phyloP scores from a whole-genome alignment of 2,329 filamentous ascomycete genomes.

The Elsinoe australis region DNA sequence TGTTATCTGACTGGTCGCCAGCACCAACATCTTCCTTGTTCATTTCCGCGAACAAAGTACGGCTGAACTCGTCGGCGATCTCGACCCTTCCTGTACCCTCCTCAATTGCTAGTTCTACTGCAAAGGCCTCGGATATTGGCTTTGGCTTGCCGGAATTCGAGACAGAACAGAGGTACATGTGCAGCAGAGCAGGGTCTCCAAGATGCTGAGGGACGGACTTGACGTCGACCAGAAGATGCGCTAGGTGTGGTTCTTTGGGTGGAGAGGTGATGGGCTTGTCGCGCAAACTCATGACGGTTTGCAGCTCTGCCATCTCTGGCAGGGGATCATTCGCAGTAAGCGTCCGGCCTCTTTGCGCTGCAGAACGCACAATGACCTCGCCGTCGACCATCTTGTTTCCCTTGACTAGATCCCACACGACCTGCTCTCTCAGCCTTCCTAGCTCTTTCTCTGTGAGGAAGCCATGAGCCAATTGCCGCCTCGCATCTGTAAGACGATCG shows the following conservation, averaged over 20 bases:
- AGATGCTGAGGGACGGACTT: slow-evolving; percentile 72
- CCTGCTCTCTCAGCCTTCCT: slow-evolving; percentile 70
- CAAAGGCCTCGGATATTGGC: slow-evolving; percentile 75
- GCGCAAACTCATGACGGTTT: slow-evolving; percentile 92
- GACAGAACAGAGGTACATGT: slow-evolving; percentile 70
- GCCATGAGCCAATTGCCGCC: slow-evolving; percentile 87
- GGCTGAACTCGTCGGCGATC: slow-evolving; percentile 59
- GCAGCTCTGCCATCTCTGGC: slow-evolving; percentile 80
- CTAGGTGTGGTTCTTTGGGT: slow-evolving; percentile 63
- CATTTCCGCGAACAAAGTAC: slow-evolving; percentile 81
- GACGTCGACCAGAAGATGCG: slow-evolving; percentile 77
- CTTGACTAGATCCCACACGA: slow-evolving; percentile 88
- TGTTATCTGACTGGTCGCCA: slow-evolving; percentile 56
- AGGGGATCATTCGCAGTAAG: slow-evolving; percentile 89
- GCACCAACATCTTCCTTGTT: slow-evolving; percentile 66
- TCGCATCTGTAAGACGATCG: slow-evolving; percentile 70
- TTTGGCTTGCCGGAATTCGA: slow-evolving; percentile 54
- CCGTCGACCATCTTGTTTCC: slow-evolving; percentile 92
- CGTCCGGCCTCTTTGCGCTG: slow-evolving; percentile 71
- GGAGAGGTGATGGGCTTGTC: slow-evolving; percentile 67
- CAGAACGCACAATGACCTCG: slow-evolving; percentile 91
- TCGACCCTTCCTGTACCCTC: slow-evolving; percentile 58
- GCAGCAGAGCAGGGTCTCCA: slow-evolving; percentile 66
- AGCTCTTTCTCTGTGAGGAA: slow-evolving; percentile 85
- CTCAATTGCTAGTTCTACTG: slow-evolving; percentile 66